Conservation (phyloP, 306 rosid species). For the Citrullus colocynthis region DNA sequence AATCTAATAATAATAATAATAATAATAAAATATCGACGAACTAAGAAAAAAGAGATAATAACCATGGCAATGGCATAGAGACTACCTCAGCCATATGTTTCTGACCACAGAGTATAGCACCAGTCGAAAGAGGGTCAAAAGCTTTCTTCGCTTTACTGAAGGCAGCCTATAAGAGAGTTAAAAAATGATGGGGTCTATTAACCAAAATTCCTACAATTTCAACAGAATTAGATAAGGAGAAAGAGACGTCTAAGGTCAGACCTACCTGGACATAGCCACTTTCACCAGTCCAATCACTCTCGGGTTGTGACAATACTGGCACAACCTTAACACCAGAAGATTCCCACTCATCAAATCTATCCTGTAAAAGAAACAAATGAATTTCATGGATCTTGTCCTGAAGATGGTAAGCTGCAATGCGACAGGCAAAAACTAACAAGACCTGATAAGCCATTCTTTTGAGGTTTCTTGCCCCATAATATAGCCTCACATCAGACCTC, state of each 20-base stretch:
- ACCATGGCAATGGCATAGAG: neutral
- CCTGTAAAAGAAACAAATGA: slow-evolving; percentile 35
- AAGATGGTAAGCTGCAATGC: neutral
- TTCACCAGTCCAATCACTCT: slow-evolving; percentile 65
- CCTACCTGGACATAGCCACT: slow-evolving; percentile 82
- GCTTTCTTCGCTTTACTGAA: slow-evolving; percentile 58
- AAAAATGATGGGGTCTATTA: neutral
- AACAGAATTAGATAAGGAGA: neutral
- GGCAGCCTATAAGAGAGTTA: slow-evolving; percentile 50
- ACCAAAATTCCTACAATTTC: neutral
- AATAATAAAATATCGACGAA: neutral
- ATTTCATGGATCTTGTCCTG: neutral
- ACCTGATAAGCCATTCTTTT: slow-evolving; percentile 97
- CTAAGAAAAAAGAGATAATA: neutral
- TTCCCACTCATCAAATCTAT: slow-evolving; percentile 85
- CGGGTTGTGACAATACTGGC: slow-evolving; percentile 89
- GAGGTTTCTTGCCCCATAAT: slow-evolving; percentile 80
- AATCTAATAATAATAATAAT: too few species aligned
- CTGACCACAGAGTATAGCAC: slow-evolving; percentile 83
- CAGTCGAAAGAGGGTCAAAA: slow-evolving; percentile 47
- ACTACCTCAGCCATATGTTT: slow-evolving; percentile 86
- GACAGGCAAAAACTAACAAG: slow-evolving; percentile 6
- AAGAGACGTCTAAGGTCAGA: neutral
- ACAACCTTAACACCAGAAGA: slow-evolving; percentile 76
- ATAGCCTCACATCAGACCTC: slow-evolving; percentile 76